Base-by-base conservation (phyloP, 768 basidiomycete genomes). In the Tricholomella constricta region DNA sequence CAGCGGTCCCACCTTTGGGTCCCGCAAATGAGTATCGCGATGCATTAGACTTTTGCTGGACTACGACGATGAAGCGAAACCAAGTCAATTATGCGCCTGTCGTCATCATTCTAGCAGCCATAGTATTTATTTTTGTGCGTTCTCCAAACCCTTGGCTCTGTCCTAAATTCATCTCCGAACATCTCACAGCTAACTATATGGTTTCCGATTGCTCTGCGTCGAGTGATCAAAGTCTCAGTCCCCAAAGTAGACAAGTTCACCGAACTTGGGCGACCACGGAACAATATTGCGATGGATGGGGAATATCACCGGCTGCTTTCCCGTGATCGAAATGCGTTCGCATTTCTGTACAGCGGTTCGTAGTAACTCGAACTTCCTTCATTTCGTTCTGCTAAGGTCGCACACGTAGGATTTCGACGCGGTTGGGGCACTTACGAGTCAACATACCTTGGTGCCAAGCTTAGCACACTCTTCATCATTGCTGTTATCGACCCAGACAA, bases 21-120 rank as follows among this genome's bases (percentile, higher is more conserved):
- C 80, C 85, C 10, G 19, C 79, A 0, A 73, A 72, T 48, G 75
- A 82, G 59, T 88, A 72, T 64, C 80, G 82, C 36, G 79, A 81
- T 54, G 78, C 87, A 3, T 61, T 86, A 45, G 85, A 89, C 65
- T 89, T 89, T 57, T 91, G 88, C 66, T 91, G 81, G 72, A 89
- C 86, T 3, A 91, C 89, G 0, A 90, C 88, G 1, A 87, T 90
- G 86, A 77, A 79, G 49, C 74, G 76, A 34, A 82, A 86, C 54
- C 75, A 85, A 63, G 69, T 89, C 54, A 91, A 91, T 63, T 85
- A 77, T 57, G 88, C 88, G 0, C 85, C 84, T 22, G 59, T 81
- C 3, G 65, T 89, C 17, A 68, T 91, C 4, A 75, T 83, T n/a
- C 61, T 87, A 22, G 79, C 88, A 0, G 59, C 74, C 0, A 40